These are phyloP conservation scores for Dendrobium nobile DNA, from an alignment of 106 monocot genomes.

Conservation along the genomic window DNA sequence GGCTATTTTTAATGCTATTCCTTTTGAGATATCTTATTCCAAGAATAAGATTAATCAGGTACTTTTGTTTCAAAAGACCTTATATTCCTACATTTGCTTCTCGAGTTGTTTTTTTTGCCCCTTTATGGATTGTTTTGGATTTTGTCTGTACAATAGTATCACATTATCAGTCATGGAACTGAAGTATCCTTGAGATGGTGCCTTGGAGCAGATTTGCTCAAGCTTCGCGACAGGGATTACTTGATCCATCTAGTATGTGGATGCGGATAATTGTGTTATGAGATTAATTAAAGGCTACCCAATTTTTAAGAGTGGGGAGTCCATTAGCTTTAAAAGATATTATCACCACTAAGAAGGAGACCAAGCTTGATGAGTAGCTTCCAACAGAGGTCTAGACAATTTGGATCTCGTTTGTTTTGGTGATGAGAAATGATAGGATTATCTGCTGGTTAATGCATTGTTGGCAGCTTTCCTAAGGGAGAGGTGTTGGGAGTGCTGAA, in stretches of 20 bases:
- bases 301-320: too few species aligned
- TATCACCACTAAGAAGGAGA: too few species aligned
- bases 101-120: neutral
- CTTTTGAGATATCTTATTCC: neutral
- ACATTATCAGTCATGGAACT: neutral
- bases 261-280: too few species aligned
- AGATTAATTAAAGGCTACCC: too few species aligned
- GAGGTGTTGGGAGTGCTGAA: too few species aligned
- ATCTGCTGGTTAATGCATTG: too few species aligned
- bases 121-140: neutral
- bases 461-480: too few species aligned
- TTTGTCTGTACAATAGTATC: neutral
- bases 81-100: neutral
- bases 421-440: too few species aligned
- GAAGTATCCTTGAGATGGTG: neutral
- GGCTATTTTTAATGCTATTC: neutral
- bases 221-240: neutral
- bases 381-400: too few species aligned
- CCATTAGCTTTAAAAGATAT: too few species aligned
- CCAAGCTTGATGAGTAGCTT: too few species aligned
- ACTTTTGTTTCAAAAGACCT: neutral
- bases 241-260: neutral
- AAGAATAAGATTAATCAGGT: neutral
- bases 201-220: neutral
- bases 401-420: too few species aligned